Conservation (phyloP, 306 rosid species). For the Trifolium repens region DNA sequence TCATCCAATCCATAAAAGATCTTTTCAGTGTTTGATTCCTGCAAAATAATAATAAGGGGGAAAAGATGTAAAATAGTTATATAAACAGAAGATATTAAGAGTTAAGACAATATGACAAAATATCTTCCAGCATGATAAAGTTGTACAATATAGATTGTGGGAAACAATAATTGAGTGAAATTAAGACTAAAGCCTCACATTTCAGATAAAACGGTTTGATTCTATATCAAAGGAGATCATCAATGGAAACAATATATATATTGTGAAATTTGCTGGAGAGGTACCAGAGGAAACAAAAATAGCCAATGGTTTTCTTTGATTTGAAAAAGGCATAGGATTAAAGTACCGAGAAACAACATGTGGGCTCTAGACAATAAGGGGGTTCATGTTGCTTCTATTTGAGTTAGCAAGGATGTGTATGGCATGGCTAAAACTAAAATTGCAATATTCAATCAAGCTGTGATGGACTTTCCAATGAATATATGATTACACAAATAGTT, state of each 20-base stretch:
- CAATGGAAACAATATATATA: background rate
- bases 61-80: constrained; percentile 8
- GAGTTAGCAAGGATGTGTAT: background rate
- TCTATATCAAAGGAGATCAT: background rate
- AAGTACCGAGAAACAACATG: background rate
- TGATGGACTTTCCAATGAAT: background rate
- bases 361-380: background rate
- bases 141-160: background rate
- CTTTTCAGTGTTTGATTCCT: constrained; percentile 89
- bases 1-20: constrained; percentile 93
- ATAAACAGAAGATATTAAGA: background rate
- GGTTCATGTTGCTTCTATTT: background rate
- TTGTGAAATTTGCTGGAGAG: background rate
- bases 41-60: constrained; percentile 46
- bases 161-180: background rate
- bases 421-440: constrained; percentile 16
- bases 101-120: constrained; percentile 14
- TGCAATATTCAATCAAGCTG: background rate
- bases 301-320: background rate
- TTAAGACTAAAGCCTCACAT: background rate
- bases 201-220: background rate
- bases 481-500: constrained; percentile 4
- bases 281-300: background rate
- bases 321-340: background rate
- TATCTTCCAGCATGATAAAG: background rate